Evolutionary conservation across 2,329 filamentous ascomycete species (phyloP), one percentile per base, ranked within the genome.

Genomic region (Penicillium sumatraense): DNA sequence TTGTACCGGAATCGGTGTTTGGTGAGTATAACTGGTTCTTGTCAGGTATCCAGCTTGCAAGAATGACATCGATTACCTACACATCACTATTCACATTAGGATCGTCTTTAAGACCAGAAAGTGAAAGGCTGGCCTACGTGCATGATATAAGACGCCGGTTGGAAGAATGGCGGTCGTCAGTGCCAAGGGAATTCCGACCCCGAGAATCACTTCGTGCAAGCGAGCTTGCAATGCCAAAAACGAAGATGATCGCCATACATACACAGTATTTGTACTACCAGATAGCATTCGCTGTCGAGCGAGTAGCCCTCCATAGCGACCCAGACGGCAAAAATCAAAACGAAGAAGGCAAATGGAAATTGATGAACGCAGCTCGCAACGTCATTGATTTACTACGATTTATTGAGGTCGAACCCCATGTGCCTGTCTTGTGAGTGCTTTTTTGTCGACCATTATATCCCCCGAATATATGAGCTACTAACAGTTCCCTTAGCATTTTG

Each of bases 21-120:
- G 66, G 63, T 16, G 63, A 59, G 5, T 74, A 70, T 45, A 68
- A 77, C 58, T 77, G 71, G 70, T 71, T 77, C 24, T 45, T 72
- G 1, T 55, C 66, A 3, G 66, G 66, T 18, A 63, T 69, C 18
- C 65, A 69, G 4, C 65, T 74, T 27, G 57, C 59, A 21, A 61
- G 75, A 4, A 53, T 77, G 1, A 49, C 71, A 0, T 75, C 75
- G 1, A 64, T 64, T 5, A 68, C 69, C 0, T 75, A 73, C 49
- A 65, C 60, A 2, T 60, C 62, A 3, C 64, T 77, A 0, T 76
- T 76, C 51, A 74, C 73, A 0, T 64, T 74, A 16, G 74, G 61
- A 18, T 72, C 71, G 0, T 64, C 64, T 1, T 53, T 60, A n/a
- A 65, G 65, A 11, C 52, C 64, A 0, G 40, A 45, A 1, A 45